Base-by-base conservation (phyloP, 2,329 filamentous ascomycete genomes). In the Cladosporium sp. region DNA sequence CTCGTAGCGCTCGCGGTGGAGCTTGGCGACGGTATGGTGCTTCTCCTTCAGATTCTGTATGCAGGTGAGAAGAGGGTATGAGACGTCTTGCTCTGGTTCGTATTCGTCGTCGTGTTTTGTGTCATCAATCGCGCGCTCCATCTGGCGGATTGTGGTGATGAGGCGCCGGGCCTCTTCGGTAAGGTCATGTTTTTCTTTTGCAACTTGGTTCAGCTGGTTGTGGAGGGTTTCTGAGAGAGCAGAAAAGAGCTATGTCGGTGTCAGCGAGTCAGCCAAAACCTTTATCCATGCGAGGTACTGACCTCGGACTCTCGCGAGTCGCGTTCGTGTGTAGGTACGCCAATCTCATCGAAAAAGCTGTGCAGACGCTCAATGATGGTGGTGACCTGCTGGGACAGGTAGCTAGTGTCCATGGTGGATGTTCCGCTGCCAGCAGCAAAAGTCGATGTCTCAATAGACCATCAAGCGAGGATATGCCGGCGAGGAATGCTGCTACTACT, bases 311-410 rank as follows among this genome's bases (percentile, higher is more conserved):
- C 94, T 74, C 95, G 86, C 59, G 87, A 85, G 76, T 98, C 93
- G 75, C 95, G 91, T 79, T 98, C 95, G 88, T 97, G 93, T 74
- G 83, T 88, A 31, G 94, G 88, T n/a, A 99, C 91, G 66, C 95
- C 95, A 75, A 99, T 99, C 77, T 99, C 94, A 78, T 99, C 95
- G 75, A 97, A 99, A 66, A 98, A 86, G 70, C 91, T 91, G 80
- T 98, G 94, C 67, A 99, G 86, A 80, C 97, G 93, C 78, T 88
- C 88, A 77, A 98, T 93, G 76, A 97, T 97, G 74, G 87, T 92
- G 72, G 92, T 95, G 81, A 99, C 92, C 86, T 98, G 95, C 78
- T 96, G 92, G 73, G 92, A 91, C 76, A 98, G 85, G 79, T 96
- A 96, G 78, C 91, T 92, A 66, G 93, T 92, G 80, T 97, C 93